These are phyloP conservation scores for Leccinum pellstonianum DNA, from an alignment of 768 basidiomycete genomes.

Conservation along the genomic window DNA sequence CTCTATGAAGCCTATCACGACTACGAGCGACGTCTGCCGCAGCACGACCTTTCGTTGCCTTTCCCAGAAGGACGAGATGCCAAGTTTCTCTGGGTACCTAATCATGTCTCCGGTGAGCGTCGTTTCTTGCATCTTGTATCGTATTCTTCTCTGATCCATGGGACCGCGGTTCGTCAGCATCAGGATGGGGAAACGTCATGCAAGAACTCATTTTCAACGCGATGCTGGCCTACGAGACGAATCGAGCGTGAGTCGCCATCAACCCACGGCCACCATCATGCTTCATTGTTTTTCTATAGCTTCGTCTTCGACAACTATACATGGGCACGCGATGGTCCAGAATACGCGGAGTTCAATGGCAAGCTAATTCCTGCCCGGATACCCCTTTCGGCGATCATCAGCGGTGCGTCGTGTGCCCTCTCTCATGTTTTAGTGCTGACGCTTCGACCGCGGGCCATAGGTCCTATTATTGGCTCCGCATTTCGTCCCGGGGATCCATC, in stretches of 20 bases:
- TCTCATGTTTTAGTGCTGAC: not conserved
- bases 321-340: constrained; percentile 44
- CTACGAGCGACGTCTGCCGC: constrained; percentile 45
- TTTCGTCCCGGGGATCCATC: constrained; percentile 35
- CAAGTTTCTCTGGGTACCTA: constrained; percentile 49
- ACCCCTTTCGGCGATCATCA: constrained; percentile 52
- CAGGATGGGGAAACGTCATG: constrained; percentile 63
- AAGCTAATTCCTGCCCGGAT: constrained; percentile 51
- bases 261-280: not conserved
- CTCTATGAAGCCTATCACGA: constrained; percentile 44
- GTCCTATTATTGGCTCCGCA: constrained; percentile 45
- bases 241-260: constrained; percentile 45
- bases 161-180: constrained; percentile 30
- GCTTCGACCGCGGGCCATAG: constrained; percentile 18
- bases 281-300: constrained; percentile 23
- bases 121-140: not conserved
- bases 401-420: constrained; percentile 36
- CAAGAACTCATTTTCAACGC: constrained; percentile 57
- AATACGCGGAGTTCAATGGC: constrained; percentile 49
- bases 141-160: not conserved
- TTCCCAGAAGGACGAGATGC: constrained; percentile 41
- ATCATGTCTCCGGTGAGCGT: constrained; percentile 43
- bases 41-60: constrained; percentile 40
- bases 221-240: constrained; percentile 45
- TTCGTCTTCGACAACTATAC: constrained; percentile 62